phyloP scores from a whole-genome alignment of 257 asterid species.

The Penstemon newberryi region DNA sequence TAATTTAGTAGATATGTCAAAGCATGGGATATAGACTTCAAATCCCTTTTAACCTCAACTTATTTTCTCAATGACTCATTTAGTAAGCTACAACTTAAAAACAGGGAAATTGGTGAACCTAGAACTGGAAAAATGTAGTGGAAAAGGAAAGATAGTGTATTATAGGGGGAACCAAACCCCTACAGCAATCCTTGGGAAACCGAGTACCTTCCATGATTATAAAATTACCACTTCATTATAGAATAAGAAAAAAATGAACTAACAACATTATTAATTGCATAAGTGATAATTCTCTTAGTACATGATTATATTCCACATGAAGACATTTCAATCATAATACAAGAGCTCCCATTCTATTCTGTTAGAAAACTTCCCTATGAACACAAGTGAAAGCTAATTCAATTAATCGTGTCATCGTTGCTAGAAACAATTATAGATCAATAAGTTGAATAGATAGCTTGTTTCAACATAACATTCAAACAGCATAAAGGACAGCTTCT shows the following conservation, averaged over 20 bases:
- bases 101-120: background rate
- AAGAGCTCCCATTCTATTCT: background rate
- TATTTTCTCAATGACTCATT: background rate
- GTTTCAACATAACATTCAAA: background rate
- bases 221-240: background rate
- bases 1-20: constrained; percentile 11
- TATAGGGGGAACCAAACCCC: no score
- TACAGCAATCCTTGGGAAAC: no score
- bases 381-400: background rate
- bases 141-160: background rate
- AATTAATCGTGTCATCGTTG: background rate
- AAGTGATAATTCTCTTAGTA: no score
- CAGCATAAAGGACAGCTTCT: background rate
- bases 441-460: background rate
- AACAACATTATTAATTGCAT: background rate
- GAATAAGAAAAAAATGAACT: constrained; percentile 5
- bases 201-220: no score
- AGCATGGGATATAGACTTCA: constrained; percentile 10
- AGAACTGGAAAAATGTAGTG: background rate
- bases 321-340: background rate
- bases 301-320: no score
- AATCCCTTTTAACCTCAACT: background rate
- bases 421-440: constrained; percentile 6
- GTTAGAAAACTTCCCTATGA: background rate
- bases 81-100: background rate